Conservation (phyloP, 1,284 basidiomycete genomes). For the Naganishia sp. region DNA sequence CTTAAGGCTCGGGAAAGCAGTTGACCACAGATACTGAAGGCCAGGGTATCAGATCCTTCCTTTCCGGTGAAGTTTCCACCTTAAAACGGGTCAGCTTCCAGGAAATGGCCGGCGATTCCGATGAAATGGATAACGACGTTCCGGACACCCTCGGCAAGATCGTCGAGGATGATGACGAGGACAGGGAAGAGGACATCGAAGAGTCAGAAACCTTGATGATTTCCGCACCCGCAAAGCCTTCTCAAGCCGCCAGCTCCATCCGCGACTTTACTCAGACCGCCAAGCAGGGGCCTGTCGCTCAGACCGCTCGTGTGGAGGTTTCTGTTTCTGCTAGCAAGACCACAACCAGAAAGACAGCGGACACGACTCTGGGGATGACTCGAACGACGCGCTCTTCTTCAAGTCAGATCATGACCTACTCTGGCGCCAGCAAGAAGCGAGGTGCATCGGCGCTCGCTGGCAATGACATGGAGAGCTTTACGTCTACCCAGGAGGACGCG, state of each 20-base stretch:
- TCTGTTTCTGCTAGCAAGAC: background rate
- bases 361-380: constrained; percentile 10
- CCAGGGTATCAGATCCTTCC: constrained; percentile 14
- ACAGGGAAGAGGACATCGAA: constrained; percentile 23
- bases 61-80: background rate
- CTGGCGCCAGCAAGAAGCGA: constrained; percentile 16
- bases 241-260: constrained; percentile 11
- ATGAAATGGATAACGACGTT: constrained; percentile 25
- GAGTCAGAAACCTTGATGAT: constrained; percentile 16
- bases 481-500: constrained; percentile 24
- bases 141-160: constrained; percentile 21
- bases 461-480: constrained; percentile 24
- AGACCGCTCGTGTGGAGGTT: background rate
- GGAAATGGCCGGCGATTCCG: constrained; percentile 5
- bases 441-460: constrained; percentile 4
- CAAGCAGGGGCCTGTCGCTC: background rate
- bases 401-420: constrained; percentile 8
- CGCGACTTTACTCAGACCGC: constrained; percentile 8
- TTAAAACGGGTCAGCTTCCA: constrained; percentile 20
- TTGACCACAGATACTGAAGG: background rate
- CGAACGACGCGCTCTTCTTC: constrained; percentile 12
- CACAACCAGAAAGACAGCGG: background rate
- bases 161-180: constrained; percentile 15
- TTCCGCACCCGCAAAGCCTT: background rate
- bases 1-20: constrained; percentile 7